Evolutionary conservation across 495 filamentous ascomycete genomes (phyloP), one percentile per base, ranked within the genome.

Genomic region (Rhizodiscina lignyota): DNA sequence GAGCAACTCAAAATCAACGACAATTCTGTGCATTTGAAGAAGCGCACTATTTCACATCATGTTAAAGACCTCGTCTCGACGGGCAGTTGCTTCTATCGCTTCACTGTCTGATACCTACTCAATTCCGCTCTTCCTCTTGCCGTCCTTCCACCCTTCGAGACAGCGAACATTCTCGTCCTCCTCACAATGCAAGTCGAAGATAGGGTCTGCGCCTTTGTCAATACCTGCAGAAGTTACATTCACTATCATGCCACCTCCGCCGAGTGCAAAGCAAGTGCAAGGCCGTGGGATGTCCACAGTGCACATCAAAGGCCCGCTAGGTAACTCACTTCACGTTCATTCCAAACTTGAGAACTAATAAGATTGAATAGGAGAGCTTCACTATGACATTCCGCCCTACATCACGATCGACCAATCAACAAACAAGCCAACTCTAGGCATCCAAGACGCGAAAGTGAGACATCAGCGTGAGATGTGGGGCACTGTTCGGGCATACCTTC

Each of bases 381-480:
- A 68, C 17, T 60, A 92, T 44, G 60, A 64, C 12, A 59, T 94
- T 12, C 84, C 82, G 27, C 59, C 70, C 1, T 96, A 72, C 44
- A 57, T 96, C 41, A 72, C 60, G 13, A 64, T 93, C 32, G n/a
- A 63, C 91, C 33, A 61, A 70, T 38, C 66, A 77, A 26, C 75
- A 89, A 47, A 56, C 62, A 23, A 55, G 49, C 74, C 74, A 6
- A 66, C 58, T 5, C 51, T 97, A 34, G 72, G 62, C 21, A 64
- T 94, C 11, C 43, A 72, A 40, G 68, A 94, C 55, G 47, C 53
- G 6, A 46, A 64, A 4, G 43, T 71, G 18, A 70, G 75, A 48
- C 66, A 79, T 34, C 89, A 97, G 59, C 72, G 82, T 51, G 87
- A 79, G 56, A 96, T 96, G 87, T 97, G 89, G 89, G 89, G 89